Evolutionary conservation across 2,329 filamentous ascomycete genomes (phyloP).

Genomic region (Cordyceps javanica): DNA sequence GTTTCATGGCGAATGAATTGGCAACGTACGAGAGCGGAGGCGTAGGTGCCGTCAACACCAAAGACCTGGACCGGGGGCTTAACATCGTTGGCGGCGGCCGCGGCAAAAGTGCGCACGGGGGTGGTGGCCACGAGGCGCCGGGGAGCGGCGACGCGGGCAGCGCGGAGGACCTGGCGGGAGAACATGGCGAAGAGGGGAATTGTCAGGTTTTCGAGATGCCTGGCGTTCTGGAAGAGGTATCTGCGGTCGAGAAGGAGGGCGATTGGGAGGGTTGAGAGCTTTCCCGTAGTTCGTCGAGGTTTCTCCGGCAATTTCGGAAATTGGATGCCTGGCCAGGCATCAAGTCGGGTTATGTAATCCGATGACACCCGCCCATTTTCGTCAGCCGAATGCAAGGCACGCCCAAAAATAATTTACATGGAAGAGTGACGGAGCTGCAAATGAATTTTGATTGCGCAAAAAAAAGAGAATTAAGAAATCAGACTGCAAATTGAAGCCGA

Average conservation of each 20-base stretch:
- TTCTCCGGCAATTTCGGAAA: conserved; percentile 34
- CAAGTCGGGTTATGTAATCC: conserved; percentile 20
- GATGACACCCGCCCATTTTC: conserved; percentile 10
- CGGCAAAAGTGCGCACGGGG: conserved; percentile 73
- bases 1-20: neutral
- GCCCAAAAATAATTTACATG: neutral
- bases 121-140: conserved; percentile 46
- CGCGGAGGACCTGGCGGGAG: conserved; percentile 54
- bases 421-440: neutral
- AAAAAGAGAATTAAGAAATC: neutral
- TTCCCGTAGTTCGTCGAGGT: conserved; percentile 32
- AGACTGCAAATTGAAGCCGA: neutral
- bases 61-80: conserved; percentile 89
- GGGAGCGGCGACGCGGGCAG: conserved; percentile 52
- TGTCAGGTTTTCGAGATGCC: conserved; percentile 22
- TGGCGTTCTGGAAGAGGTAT: conserved; percentile 10
- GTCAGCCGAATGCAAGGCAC: neutral
- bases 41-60: conserved; percentile 96
- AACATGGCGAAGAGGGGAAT: conserved; percentile 39
- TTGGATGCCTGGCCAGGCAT: conserved; percentile 39
- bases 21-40: conserved; percentile 84
- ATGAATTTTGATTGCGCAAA: neutral
- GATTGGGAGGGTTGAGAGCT: conserved; percentile 16
- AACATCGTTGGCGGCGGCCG: conserved; percentile 58
- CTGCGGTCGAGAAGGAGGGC: neutral